phyloP scores from a whole-genome alignment of 2,329 filamentous ascomycete species.

The Hypoxylon sp. region DNA sequence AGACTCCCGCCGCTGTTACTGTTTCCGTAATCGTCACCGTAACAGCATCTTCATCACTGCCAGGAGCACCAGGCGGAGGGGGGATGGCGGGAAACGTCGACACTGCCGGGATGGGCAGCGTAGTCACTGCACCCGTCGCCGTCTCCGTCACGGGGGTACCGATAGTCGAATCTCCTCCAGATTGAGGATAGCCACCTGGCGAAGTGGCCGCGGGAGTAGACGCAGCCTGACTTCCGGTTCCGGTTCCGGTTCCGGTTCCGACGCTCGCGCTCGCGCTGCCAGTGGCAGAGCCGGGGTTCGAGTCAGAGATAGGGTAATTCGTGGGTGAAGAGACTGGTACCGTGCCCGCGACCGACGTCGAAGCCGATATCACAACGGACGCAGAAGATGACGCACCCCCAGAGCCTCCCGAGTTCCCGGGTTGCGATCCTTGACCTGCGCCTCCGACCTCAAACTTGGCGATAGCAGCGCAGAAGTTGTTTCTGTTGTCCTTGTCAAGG shows the following conservation, averaged over 20 bases:
- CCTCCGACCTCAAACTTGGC: constrained; percentile 54
- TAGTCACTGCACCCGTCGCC: constrained; percentile 20
- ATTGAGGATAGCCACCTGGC: constrained; percentile 37
- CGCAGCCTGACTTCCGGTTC: constrained; percentile 24
- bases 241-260: constrained; percentile 12
- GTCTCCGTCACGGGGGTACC: constrained; percentile 10
- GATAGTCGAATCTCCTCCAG: constrained; percentile 30
- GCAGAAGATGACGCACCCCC: constrained; percentile 15
- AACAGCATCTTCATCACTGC: constrained; percentile 25
- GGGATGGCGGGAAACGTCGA: constrained; percentile 4
- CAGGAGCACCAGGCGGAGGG: constrained; percentile 15
- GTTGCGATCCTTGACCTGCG: constrained; percentile 20
- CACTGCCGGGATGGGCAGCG: constrained; percentile 25
- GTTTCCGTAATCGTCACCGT: constrained; percentile 44
- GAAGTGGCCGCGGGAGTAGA: constrained; percentile 23
- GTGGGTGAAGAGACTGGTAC: constrained; percentile 1
- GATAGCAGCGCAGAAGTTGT: constrained; percentile 70
- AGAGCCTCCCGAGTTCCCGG: constrained; percentile 16
- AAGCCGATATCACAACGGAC: constrained; percentile 12
- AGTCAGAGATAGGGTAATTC: constrained; percentile 7
- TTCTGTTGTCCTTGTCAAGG: constrained; percentile 68
- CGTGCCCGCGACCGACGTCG: constrained; percentile 13
- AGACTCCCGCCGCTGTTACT: constrained; percentile 40
- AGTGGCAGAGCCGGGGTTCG: constrained; percentile 20
- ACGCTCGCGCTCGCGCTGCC: constrained; percentile 8